Percentiles rank a stretch among this genome's conserved stretches.
Conservation (phyloP, 164 flowering plant species). For the Vitis labrusca region DNA sequence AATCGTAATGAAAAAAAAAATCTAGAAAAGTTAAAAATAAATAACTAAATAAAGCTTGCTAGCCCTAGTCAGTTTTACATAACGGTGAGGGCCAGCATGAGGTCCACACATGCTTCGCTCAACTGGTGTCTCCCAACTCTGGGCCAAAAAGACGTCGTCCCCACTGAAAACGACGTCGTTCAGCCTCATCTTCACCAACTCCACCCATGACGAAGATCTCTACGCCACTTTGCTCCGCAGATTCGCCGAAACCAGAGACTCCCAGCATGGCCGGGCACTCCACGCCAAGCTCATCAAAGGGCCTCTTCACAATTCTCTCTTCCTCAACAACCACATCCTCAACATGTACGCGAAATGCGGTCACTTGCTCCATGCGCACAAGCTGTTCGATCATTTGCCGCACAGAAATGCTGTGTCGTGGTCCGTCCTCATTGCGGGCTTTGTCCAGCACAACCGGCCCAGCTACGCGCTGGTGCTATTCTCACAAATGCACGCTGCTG, state of each 20-base stretch:
- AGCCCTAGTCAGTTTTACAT: no score
- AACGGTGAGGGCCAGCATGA: no score
- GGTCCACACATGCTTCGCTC: no score
- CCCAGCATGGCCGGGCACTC: constrained; percentile 29
- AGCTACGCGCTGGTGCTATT: constrained; percentile 39
- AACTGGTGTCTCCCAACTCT: no score
- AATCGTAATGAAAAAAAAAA: no score
- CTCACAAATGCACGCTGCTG: constrained; percentile 35
- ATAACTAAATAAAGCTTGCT: no score
- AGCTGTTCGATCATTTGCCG: constrained; percentile 72
- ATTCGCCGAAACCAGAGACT: constrained; percentile 8
- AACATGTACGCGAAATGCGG: constrained; percentile 62
- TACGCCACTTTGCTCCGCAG: no score
- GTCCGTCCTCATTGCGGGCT: constrained; percentile 61
- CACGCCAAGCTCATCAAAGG: constrained; percentile 54
- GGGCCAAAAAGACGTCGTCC: no score
- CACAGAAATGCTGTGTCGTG: constrained; percentile 64
- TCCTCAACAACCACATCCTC: constrained; percentile 55
- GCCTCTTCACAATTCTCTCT: constrained; percentile 34
- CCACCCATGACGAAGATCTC: no score
- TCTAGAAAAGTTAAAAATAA: no score
- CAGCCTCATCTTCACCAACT: no score
- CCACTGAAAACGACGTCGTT: no score
- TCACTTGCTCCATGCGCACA: constrained; percentile 20
- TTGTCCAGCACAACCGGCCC: constrained; percentile 43